A percentile compares a stretch with the other conserved stretches of the same genome.
Conservation (phyloP, 805 yeast genomes). For the Hanseniaspora hatyaiensis region DNA sequence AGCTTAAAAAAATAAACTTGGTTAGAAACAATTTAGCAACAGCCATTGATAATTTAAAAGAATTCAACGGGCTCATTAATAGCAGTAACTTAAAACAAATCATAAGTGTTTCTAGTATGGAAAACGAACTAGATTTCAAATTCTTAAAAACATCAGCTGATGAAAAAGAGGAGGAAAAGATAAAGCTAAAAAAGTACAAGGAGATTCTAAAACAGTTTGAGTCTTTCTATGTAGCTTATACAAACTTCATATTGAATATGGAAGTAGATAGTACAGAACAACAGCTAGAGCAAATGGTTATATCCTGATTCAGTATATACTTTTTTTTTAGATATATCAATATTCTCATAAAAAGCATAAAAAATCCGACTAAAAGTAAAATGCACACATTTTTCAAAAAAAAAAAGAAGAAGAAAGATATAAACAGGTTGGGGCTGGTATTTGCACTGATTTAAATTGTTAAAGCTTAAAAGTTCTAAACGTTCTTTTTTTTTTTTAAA, state of each 20-base stretch:
- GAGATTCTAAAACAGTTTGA: slow-evolving; percentile 13
- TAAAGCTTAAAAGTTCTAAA: too few species aligned
- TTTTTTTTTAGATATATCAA: too few species aligned
- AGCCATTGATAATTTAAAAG: background rate
- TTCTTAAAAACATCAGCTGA: too few species aligned
- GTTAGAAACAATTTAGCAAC: slow-evolving; percentile 3
- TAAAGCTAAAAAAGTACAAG: background rate
- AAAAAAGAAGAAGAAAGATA: too few species aligned
- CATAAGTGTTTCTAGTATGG: slow-evolving; percentile 8
- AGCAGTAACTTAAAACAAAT: slow-evolving; percentile 3
- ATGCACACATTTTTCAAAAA: too few species aligned
- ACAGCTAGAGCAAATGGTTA: slow-evolving; percentile 1
- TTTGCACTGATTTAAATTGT: too few species aligned
- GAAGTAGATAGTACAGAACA: background rate
- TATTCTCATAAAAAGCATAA: too few species aligned
- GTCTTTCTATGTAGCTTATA: slow-evolving; percentile 4
- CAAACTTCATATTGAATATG: background rate
- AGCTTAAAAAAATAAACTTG: background rate
- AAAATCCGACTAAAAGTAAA: too few species aligned
- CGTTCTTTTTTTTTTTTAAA: too few species aligned
- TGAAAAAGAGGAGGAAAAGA: background rate
- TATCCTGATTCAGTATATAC: background rate
- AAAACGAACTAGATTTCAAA: slow-evolving; percentile 7
- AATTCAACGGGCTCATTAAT: slow-evolving; percentile 1
- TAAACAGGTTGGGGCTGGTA: too few species aligned